Conservation (phyloP, 495 filamentous ascomycete genomes). For the Parathielavia hyrcaniae region DNA sequence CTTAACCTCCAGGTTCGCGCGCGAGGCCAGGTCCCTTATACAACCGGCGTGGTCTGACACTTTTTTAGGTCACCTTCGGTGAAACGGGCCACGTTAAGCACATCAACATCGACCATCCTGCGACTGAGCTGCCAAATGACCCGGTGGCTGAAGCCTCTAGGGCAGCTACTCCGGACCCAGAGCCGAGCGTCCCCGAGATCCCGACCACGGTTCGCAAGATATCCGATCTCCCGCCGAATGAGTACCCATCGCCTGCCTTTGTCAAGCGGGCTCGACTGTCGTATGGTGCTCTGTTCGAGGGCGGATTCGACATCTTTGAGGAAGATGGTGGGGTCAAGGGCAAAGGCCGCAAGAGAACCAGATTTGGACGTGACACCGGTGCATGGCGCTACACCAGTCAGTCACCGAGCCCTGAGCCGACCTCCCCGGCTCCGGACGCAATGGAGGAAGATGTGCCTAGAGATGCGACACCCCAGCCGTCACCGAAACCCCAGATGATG, state of each 20-base stretch:
- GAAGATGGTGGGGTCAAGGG: constrained; percentile 62
- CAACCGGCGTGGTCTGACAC: constrained; percentile 8
- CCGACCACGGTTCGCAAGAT: constrained; percentile 19
- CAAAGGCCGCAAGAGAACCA: constrained; percentile 63
- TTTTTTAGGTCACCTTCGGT: constrained; percentile 27
- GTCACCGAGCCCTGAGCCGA: constrained; percentile 57
- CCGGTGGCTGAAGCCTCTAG: constrained; percentile 2
- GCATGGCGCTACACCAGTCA: constrained; percentile 67
- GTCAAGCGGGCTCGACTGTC: constrained; percentile 58
- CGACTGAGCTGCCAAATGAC: constrained; percentile 12
- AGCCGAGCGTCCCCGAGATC: not conserved
- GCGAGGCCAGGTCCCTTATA: not conserved
- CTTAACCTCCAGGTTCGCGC: constrained; percentile 55
- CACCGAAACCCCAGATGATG: constrained; percentile 34
- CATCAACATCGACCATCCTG: constrained; percentile 46
- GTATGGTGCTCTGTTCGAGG: constrained; percentile 53
- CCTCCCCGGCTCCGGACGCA: constrained; percentile 21
- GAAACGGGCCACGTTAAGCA: constrained; percentile 34
- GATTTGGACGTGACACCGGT: constrained; percentile 60
- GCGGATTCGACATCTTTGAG: constrained; percentile 59
- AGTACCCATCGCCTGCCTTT: constrained; percentile 74
- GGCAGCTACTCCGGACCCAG: constrained; percentile 9
- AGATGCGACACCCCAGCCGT: constrained; percentile 1
- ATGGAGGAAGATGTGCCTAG: constrained; percentile 34
- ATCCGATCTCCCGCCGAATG: constrained; percentile 25